phyloP scores from a whole-genome alignment of 495 filamentous ascomycete genomes.

The Terfezia claveryi region DNA sequence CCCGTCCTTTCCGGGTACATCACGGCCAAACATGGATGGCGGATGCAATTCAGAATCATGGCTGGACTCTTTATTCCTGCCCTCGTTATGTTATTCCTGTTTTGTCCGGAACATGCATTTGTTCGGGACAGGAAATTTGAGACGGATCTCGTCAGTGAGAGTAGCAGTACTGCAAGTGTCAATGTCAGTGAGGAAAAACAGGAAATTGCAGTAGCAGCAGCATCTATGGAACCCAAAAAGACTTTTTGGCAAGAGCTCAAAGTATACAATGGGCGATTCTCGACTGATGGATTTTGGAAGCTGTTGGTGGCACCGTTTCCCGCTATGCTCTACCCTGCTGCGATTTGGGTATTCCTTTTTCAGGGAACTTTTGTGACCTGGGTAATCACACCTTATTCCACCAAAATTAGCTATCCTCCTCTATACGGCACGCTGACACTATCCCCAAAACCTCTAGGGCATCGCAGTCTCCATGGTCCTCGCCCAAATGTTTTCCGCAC shows the following conservation, averaged over 20 bases:
- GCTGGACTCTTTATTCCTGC: constrained; percentile 12
- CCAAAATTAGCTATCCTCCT: no score
- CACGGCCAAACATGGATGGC: constrained; percentile 16
- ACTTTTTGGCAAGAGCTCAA: constrained; percentile 21
- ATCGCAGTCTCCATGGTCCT: constrained; percentile 23
- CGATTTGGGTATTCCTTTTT: constrained; percentile 24
- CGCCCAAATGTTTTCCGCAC: constrained; percentile 22
- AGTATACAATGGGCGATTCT: constrained; percentile 22
- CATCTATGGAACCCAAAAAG: constrained; percentile 14
- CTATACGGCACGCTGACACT: no score
- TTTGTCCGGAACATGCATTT: constrained; percentile 18
- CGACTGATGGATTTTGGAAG: constrained; percentile 21
- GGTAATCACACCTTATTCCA: constrained; percentile 7
- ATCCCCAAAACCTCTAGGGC: not conserved
- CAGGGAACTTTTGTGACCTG: constrained; percentile 26
- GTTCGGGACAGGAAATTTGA: constrained; percentile 19
- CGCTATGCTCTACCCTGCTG: constrained; percentile 23
- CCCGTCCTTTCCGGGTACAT: constrained; percentile 32
- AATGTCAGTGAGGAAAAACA: not conserved
- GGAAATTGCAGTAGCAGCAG: not conserved
- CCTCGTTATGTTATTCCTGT: constrained; percentile 13
- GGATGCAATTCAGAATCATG: constrained; percentile 16
- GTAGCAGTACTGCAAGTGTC: not conserved
- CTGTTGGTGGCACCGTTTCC: constrained; percentile 21
- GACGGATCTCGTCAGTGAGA: constrained; percentile 8